Conservation (phyloP, 2,329 filamentous ascomycete genomes). For the Paecilomyces formosus region DNA sequence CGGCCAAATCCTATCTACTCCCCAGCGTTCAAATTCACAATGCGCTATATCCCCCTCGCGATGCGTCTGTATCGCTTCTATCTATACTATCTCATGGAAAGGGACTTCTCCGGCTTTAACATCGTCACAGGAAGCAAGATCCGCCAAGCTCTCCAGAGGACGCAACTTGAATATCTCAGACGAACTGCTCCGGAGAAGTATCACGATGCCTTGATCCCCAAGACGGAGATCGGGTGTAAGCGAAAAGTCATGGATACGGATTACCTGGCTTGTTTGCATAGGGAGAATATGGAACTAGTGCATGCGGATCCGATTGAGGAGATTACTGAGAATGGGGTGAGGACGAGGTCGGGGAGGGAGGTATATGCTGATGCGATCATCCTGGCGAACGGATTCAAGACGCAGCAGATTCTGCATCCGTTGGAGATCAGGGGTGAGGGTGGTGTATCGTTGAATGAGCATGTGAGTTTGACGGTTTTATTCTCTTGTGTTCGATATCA, state of each 20-base stretch:
- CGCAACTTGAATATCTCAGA: conserved; percentile 37
- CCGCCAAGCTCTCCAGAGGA: conserved; percentile 27
- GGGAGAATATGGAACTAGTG: conserved; percentile 35
- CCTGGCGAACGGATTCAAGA: conserved; percentile 44
- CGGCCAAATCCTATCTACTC: too few relatives aligned
- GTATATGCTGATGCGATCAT: conserved; percentile 41
- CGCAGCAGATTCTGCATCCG: conserved; percentile 39
- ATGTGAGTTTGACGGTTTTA: conserved; percentile 19
- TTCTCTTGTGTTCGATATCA: not conserved
- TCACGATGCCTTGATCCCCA: conserved; percentile 37
- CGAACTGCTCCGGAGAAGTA: conserved; percentile 37
- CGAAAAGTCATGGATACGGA: conserved; percentile 42
- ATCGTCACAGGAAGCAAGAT: conserved; percentile 30
- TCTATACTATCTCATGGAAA: conserved; percentile 38
- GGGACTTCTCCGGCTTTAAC: conserved; percentile 36
- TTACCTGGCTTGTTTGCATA: conserved; percentile 38
- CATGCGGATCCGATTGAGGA: conserved; percentile 32
- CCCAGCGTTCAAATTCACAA: too few relatives aligned
- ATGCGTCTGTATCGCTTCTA: conserved; percentile 12
- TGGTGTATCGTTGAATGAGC: conserved; percentile 23
- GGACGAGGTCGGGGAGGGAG: conserved; percentile 29
- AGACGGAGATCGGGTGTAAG: conserved; percentile 42
- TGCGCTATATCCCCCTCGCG: too few relatives aligned
- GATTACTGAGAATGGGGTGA: conserved; percentile 32
- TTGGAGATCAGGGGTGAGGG: conserved; percentile 40